These are phyloP conservation scores for Pinus tabuliformis DNA, from an alignment of 75 land plant species.

Conservation along the genomic window DNA sequence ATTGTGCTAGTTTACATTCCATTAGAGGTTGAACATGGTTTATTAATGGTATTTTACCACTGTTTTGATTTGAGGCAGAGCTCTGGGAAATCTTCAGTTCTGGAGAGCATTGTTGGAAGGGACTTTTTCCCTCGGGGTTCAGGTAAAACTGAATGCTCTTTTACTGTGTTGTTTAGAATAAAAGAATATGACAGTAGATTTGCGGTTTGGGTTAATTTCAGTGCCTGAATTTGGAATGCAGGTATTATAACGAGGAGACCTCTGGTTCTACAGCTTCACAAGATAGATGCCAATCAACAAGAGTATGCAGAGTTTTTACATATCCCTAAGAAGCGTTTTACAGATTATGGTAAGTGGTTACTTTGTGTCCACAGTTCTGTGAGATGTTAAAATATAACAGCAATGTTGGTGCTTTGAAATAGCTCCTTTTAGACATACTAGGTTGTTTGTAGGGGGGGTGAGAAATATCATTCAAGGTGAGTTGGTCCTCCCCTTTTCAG, in stretches of 20 bases:
- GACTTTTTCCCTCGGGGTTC: slow-evolving; percentile 93
- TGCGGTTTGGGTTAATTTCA: background rate
- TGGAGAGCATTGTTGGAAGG: slow-evolving; percentile 90
- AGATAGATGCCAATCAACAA: slow-evolving; percentile 15
- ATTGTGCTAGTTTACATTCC: too few species aligned
- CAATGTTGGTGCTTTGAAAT: background rate
- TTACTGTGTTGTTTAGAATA: background rate
- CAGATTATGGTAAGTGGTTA: slow-evolving; percentile 19
- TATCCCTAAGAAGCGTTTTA: slow-evolving; percentile 29
- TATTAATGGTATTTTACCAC: too few species aligned
- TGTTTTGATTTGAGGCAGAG: slow-evolving; percentile 45
- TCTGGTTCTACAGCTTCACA: slow-evolving; percentile 33
- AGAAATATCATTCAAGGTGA: background rate
- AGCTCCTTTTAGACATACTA: background rate
- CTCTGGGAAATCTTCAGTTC: slow-evolving; percentile 87
- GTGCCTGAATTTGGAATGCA: slow-evolving; percentile 9
- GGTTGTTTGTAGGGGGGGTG: background rate
- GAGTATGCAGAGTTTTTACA: slow-evolving; percentile 41
- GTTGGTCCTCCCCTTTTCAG: background rate
- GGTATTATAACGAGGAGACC: slow-evolving; percentile 40
- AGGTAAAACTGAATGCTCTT: slow-evolving; percentile 30
- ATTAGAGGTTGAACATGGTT: too few species aligned
- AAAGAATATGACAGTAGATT: background rate
- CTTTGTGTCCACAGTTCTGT: background rate
- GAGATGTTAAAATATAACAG: background rate